Conservation (phyloP, 1,139 yeast species). For the Sugiyamaella japonica region DNA sequence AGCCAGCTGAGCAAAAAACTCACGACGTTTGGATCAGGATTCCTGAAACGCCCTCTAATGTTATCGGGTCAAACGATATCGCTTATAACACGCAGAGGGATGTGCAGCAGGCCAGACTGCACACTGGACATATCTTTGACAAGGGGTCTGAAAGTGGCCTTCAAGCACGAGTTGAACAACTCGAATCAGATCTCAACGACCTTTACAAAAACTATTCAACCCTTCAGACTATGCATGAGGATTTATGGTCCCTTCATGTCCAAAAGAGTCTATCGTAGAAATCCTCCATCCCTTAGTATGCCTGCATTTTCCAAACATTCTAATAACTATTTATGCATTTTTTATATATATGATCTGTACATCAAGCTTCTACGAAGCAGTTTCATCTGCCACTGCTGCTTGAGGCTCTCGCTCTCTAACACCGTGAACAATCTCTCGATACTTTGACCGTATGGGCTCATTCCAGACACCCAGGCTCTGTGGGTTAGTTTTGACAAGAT, state of each 20-base stretch:
- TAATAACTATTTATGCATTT: background rate
- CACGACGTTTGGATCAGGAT: slow-evolving; percentile 32
- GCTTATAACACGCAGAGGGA: background rate
- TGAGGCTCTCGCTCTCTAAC: slow-evolving; percentile 23
- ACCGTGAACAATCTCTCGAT: slow-evolving; percentile 27
- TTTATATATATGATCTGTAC: slow-evolving; percentile 1
- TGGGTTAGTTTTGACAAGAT: slow-evolving; percentile 24
- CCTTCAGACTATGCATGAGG: slow-evolving; percentile 32
- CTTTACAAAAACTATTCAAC: slow-evolving; percentile 28
- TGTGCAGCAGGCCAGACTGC: slow-evolving; percentile 21
- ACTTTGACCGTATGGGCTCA: slow-evolving; percentile 27
- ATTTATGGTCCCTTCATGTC: slow-evolving; percentile 33
- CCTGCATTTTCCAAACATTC: background rate
- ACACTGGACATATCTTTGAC: slow-evolving; percentile 22
- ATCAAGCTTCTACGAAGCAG: slow-evolving; percentile 20
- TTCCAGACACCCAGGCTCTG: slow-evolving; percentile 30
- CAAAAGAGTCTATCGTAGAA: slow-evolving; percentile 14
- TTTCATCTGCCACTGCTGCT: slow-evolving; percentile 28
- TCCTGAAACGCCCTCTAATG: slow-evolving; percentile 1
- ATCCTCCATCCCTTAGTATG: too few relatives aligned
- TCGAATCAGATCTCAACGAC: slow-evolving; percentile 31
- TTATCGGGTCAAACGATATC: background rate
- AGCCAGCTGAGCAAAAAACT: slow-evolving; percentile 23
- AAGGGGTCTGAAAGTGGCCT: slow-evolving; percentile 29
- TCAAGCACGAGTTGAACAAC: slow-evolving; percentile 28